A percentile compares a stretch with the other conserved stretches of the same genome.
phyloP scores from a whole-genome alignment of 2,329 filamentous ascomycete species.

The Huntiella omanensis region DNA sequence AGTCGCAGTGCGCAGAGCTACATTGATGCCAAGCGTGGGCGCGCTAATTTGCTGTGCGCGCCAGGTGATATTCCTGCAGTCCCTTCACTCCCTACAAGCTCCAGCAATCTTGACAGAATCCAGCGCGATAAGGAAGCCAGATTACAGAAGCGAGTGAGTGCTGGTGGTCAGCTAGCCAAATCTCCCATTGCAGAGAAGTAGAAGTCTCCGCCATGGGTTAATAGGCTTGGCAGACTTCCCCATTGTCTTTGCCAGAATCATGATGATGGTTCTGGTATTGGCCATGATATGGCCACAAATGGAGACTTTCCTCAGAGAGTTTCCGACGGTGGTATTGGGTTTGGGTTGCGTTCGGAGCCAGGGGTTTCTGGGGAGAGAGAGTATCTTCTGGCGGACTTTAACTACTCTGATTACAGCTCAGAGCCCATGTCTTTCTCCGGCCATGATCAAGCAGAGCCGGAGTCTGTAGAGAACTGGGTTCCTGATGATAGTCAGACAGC shows the following conservation, averaged over 20 bases:
- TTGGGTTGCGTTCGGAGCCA: no score
- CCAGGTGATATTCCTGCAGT: constrained; percentile 27
- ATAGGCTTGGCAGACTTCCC: constrained; percentile 11
- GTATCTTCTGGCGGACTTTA: no score
- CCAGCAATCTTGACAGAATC: constrained; percentile 23
- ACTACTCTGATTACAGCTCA: no score
- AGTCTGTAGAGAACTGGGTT: no score
- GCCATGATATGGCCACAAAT: no score
- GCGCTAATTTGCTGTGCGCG: constrained; percentile 25
- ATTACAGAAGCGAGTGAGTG: constrained; percentile 62
- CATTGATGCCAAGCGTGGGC: constrained; percentile 55
- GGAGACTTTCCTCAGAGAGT: no score
- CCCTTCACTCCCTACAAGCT: constrained; percentile 31
- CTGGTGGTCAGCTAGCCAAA: constrained; percentile 52
- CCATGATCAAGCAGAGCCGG: no score
- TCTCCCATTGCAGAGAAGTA: constrained; percentile 44
- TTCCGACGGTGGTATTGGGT: no score
- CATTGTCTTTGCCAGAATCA: constrained; percentile 2
- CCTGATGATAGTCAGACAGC: no score
- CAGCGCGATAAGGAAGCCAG: constrained; percentile 47
- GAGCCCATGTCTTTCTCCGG: no score
- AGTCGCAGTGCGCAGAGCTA: constrained; percentile 66
- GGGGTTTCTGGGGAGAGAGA: no score
- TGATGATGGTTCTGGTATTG: not conserved
- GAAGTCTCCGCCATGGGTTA: constrained; percentile 19